Percentiles rank a stretch among this genome's conserved stretches.
Conservation (phyloP, 345 rosid species). For the Isatis tinctoria region DNA sequence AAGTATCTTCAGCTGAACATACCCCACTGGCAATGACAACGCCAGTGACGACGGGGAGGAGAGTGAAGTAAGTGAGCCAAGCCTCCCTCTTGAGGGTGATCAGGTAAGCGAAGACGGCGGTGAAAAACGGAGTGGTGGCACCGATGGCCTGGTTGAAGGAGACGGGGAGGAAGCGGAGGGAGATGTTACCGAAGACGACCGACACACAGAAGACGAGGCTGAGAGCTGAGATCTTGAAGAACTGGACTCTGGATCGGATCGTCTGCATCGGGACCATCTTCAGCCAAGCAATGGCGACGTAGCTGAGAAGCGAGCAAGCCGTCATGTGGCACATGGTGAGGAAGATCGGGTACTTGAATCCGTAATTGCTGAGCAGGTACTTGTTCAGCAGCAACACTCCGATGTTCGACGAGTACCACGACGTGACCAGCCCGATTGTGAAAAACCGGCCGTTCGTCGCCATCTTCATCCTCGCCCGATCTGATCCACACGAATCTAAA, state of each 20-base stretch:
- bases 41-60: conserved; percentile 91
- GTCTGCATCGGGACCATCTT: conserved; percentile 99
- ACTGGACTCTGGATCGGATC: conserved; percentile 80
- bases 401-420: conserved; percentile 96
- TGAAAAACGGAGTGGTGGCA: conserved; percentile 98
- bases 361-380: conserved; percentile 87
- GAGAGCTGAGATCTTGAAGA: conserved; percentile 83
- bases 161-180: conserved; percentile 80
- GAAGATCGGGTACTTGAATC: conserved; percentile 98
- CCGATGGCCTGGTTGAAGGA: conserved; percentile 94
- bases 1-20: no score
- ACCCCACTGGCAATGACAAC: conserved; percentile 99
- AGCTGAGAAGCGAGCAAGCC: conserved; percentile 89
- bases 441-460: conserved; percentile 46
- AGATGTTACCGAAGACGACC: conserved; percentile 89
- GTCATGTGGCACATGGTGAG: conserved; percentile 99
- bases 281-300: conserved; percentile 91
- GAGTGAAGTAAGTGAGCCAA: conserved; percentile 90
- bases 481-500: conserved; percentile 1
- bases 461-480: conserved; percentile 40
- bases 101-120: conserved; percentile 91
- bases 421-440: conserved; percentile 77
- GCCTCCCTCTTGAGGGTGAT: conserved; percentile 88
- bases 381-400: conserved; percentile 92
- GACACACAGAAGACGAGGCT: conserved; percentile 93